Evolutionary conservation across 2,329 filamentous ascomycete species (phyloP).

Genomic region (Colletotrichum phormii): DNA sequence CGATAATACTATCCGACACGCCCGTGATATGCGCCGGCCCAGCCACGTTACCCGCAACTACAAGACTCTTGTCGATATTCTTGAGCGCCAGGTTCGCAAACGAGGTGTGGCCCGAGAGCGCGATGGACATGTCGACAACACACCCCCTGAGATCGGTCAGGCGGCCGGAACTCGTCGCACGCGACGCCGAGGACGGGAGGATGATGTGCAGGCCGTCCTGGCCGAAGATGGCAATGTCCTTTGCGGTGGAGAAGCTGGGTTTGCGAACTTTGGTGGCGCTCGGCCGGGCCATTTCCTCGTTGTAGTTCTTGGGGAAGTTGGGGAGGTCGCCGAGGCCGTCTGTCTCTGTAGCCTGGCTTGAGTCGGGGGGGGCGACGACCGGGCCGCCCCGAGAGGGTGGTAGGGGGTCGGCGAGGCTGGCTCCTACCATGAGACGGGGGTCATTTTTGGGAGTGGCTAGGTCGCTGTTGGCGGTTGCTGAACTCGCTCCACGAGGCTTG

Average conservation of each 20-base stretch:
- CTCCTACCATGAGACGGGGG: slow-evolving; percentile 50
- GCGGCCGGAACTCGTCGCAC: slow-evolving; percentile 79
- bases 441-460: slow-evolving; percentile 57
- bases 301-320: slow-evolving; percentile 62
- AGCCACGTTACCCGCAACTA: slow-evolving; percentile 82
- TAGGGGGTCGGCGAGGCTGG: slow-evolving; percentile 32
- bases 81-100: slow-evolving; percentile 79
- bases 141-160: slow-evolving; percentile 77
- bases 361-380: slow-evolving; percentile 26
- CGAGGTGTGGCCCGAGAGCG: slow-evolving; percentile 65
- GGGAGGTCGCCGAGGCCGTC: slow-evolving; percentile 54
- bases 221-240: slow-evolving; percentile 73
- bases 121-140: slow-evolving; percentile 83
- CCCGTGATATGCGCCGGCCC: slow-evolving; percentile 88
- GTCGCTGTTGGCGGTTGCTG: slow-evolving; percentile 38
- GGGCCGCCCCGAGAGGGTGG: slow-evolving; percentile 35
- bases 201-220: slow-evolving; percentile 80
- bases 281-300: slow-evolving; percentile 62
- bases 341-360: slow-evolving; percentile 36
- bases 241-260: slow-evolving; percentile 72
- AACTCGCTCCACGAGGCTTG: slow-evolving; percentile 54
- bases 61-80: slow-evolving; percentile 75
- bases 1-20: slow-evolving; percentile 77
- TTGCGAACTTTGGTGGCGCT: slow-evolving; percentile 60
- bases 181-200: slow-evolving; percentile 76